Percentiles rank a stretch among this genome's conserved stretches.
These are phyloP conservation scores for Pichia gijzeniarum DNA, from an alignment of 805 yeast species.

Conservation along the genomic window DNA sequence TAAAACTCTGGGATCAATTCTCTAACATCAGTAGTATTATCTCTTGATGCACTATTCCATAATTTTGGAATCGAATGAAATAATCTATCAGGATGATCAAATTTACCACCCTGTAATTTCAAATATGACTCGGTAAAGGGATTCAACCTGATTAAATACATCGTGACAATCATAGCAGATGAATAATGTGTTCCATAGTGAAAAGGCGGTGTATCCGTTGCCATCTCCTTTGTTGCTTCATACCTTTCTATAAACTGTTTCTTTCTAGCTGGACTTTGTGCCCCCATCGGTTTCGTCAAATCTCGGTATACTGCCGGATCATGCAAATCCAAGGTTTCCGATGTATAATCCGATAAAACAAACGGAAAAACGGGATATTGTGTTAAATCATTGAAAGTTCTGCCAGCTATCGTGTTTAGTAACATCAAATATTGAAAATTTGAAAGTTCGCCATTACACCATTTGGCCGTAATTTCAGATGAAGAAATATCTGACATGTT, in stretches of 20 bases:
- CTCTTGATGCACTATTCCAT: constrained; percentile 74
- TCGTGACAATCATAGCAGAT: constrained; percentile 87
- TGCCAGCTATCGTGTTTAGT: constrained; percentile 76
- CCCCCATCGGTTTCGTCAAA: constrained; percentile 87
- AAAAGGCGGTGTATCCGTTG: constrained; percentile 57
- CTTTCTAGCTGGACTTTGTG: constrained; percentile 59
- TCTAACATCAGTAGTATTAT: constrained; percentile 81
- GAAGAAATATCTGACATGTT: constrained; percentile 15
- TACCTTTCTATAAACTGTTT: constrained; percentile 62
- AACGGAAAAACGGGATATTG: constrained; percentile 92
- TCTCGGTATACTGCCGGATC: constrained; percentile 65
- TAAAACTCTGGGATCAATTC: constrained; percentile 85
- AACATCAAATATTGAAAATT: constrained; percentile 79
- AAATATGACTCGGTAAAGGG: constrained; percentile 80
- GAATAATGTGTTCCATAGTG: constrained; percentile 94
- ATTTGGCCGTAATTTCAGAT: constrained; percentile 53
- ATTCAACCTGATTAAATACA: constrained; percentile 65
- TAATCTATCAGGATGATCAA: constrained; percentile 82
- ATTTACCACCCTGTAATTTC: constrained; percentile 77
- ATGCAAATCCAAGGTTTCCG: constrained; percentile 59
- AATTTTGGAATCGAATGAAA: constrained; percentile 71
- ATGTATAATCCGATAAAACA: constrained; percentile 78
- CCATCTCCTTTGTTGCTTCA: constrained; percentile 58
- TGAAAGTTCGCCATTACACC: constrained; percentile 75
- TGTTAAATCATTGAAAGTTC: constrained; percentile 83